A percentile compares a stretch with the other conserved stretches of the same genome.
Evolutionary conservation across 306 rosid genomes (phyloP).

Genomic region (Cucurbita moschata): DNA sequence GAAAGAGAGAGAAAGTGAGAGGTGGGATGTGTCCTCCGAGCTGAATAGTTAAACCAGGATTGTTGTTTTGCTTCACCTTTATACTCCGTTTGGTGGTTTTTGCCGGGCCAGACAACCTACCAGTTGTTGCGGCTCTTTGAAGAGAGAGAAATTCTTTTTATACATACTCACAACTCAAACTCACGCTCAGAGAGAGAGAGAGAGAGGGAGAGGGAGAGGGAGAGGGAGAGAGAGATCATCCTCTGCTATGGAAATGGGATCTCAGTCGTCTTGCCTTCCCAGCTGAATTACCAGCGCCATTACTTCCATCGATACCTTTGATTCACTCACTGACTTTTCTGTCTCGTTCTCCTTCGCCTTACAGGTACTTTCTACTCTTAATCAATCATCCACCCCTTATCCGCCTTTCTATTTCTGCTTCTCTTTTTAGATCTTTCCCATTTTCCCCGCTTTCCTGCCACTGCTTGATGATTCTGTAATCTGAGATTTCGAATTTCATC

Average conservation of each 20-base stretch:
- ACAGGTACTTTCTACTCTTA: slow-evolving; percentile 25
- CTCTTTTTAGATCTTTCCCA: slow-evolving; percentile 38
- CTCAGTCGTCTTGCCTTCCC: slow-evolving; percentile 36
- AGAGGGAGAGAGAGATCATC: slow-evolving; percentile 12
- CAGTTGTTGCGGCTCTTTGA: slow-evolving; percentile 74
- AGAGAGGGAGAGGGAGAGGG: not conserved
- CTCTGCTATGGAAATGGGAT: slow-evolving; percentile 52
- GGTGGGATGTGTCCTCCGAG: slow-evolving; percentile 6
- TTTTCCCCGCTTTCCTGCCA: slow-evolving; percentile 6
- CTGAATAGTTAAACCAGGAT: not conserved
- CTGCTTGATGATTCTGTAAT: not conserved
- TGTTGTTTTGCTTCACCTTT: slow-evolving; percentile 9
- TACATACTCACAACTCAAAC: slow-evolving; percentile 1
- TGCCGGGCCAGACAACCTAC: slow-evolving; percentile 81
- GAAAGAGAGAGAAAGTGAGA: not conserved
- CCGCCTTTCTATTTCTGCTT: not conserved
- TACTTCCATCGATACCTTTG: slow-evolving; percentile 27
- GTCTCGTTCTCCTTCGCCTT: slow-evolving; percentile 5
- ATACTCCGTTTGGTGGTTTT: slow-evolving; percentile 75
- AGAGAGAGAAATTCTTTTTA: slow-evolving; percentile 31
- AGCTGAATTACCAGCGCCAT: slow-evolving; percentile 25
- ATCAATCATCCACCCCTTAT: not conserved
- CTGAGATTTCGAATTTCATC: not conserved
- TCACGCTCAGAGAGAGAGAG: not conserved
- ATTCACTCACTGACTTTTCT: slow-evolving; percentile 2